Conservation (phyloP, 805 yeast species). For the Ogataea corticis region DNA sequence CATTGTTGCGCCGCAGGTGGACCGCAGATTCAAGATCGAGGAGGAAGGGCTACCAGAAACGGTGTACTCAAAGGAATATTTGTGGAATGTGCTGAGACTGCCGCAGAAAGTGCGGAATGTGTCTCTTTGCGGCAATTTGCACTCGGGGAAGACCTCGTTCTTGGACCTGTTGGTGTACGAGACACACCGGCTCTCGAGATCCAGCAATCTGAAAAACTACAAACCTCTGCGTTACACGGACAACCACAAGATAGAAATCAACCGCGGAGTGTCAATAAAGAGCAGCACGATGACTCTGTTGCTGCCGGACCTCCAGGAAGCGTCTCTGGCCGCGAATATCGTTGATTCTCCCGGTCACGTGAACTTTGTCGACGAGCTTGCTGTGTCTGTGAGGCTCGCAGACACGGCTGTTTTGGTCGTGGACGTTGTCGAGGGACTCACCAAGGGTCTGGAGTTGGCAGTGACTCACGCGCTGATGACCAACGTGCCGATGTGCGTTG, state of each 20-base stretch:
- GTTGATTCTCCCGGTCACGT: conserved; percentile 93
- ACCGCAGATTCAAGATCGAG: conserved; percentile 48
- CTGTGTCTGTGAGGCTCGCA: conserved; percentile 52
- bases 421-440: conserved; percentile 85
- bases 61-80: conserved; percentile 60
- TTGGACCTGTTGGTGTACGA: conserved; percentile 66
- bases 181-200: conserved; percentile 52
- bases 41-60: conserved; percentile 58
- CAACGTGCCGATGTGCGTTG: conserved; percentile 54
- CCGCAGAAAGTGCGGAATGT: conserved; percentile 74
- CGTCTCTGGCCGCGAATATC: conserved; percentile 60
- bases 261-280: conserved; percentile 69
- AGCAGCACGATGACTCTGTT: conserved; percentile 62
- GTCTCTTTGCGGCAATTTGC: conserved; percentile 75
- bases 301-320: conserved; percentile 50
- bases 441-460: conserved; percentile 52
- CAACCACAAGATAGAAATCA: conserved; percentile 64
- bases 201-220: conserved; percentile 38
- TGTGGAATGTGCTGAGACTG: conserved; percentile 44
- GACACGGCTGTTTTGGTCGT: conserved; percentile 72
- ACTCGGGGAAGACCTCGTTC: conserved; percentile 84
- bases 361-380: conserved; percentile 76
- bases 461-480: conserved; percentile 53
- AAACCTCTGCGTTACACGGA: conserved; percentile 67
- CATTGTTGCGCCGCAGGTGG: conserved; percentile 53